Percentiles rank a stretch among this genome's conserved stretches.
Conservation (phyloP, 352 stramenopile species). For the Phytopythium ostracodes region DNA sequence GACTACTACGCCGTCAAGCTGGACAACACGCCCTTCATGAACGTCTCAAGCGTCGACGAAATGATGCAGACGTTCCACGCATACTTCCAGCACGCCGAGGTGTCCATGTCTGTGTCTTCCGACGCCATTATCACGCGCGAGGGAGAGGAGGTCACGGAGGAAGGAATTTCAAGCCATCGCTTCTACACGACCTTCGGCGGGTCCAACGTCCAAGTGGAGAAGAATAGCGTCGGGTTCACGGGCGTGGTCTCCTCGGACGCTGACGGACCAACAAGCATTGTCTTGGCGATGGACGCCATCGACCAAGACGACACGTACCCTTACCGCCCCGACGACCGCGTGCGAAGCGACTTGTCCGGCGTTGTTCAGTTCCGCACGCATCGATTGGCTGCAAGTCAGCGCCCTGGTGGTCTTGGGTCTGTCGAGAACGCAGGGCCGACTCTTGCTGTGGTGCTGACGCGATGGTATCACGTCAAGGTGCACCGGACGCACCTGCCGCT, state of each 20-base stretch:
- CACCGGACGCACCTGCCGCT: constrained; percentile 6
- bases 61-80: constrained; percentile 29
- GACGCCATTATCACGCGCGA: constrained; percentile 41
- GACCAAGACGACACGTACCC: constrained; percentile 17
- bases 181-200: constrained; percentile 30
- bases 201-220: constrained; percentile 19
- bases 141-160: constrained; percentile 31
- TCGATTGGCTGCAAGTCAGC: not conserved
- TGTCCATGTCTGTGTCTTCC: constrained; percentile 32
- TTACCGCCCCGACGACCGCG: constrained; percentile 10
- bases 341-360: constrained; percentile 10
- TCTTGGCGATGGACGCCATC: constrained; percentile 18
- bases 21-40: constrained; percentile 27
- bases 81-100: constrained; percentile 35
- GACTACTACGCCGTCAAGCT: constrained; percentile 30
- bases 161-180: constrained; percentile 36
- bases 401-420: not conserved
- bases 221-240: constrained; percentile 35
- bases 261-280: constrained; percentile 10
- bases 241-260: constrained; percentile 14
- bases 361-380: constrained; percentile 1
- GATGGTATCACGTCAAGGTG: constrained; percentile 7
- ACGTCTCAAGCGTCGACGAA: constrained; percentile 17
- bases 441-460: constrained; percentile 1
- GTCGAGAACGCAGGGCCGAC: not conserved